Conservation (phyloP, 2,329 filamentous ascomycete species). For the Lanzia echinophila region DNA sequence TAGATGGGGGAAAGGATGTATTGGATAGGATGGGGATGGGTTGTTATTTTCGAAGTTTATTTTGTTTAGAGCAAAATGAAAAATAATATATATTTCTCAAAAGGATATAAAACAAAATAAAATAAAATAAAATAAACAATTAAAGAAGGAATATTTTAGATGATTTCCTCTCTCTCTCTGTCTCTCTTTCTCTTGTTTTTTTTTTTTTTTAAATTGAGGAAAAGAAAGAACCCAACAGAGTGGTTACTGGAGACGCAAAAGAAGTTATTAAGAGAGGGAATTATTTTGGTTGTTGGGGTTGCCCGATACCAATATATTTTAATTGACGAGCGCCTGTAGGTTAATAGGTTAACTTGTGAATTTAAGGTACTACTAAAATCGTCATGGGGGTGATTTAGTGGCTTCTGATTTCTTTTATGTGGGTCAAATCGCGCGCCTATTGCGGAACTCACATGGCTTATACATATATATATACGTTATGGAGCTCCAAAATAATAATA, state of each 20-base stretch:
- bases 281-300: background rate
- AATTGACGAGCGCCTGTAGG: background rate
- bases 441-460: constrained; percentile 16
- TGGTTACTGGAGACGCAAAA: background rate
- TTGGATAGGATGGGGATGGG: background rate
- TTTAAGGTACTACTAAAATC: too few species aligned
- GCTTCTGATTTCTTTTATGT: background rate
- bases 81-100: background rate
- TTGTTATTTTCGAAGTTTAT: too few species aligned
- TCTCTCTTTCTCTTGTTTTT: background rate
- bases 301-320: background rate
- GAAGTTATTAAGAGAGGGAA: background rate
- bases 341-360: too few species aligned
- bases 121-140: too few species aligned
- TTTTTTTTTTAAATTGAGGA: background rate
- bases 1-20: background rate
- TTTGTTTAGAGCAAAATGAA: background rate
- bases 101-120: too few species aligned
- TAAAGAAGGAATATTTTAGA: too few species aligned
- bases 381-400: background rate
- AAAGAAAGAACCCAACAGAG: background rate
- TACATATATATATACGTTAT: background rate
- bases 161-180: too few species aligned
- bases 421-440: constrained; percentile 26
- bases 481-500: too few species aligned